Percentiles rank a stretch among this genome's conserved stretches.
Evolutionary conservation across 2,329 filamentous ascomycete species (phyloP).

Genomic region (Capronia coronata): DNA sequence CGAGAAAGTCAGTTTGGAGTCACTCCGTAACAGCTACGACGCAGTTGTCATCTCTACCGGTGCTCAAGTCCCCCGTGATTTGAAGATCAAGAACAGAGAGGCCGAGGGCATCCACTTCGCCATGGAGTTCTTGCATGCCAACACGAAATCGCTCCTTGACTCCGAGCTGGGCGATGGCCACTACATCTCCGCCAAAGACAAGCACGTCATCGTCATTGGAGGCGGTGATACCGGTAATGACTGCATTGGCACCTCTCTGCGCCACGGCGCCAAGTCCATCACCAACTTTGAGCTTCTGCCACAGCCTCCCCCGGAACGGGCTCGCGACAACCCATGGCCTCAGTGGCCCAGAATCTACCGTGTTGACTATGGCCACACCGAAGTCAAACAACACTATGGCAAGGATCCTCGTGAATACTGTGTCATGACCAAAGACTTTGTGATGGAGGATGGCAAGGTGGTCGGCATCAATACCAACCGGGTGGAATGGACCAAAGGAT

Average conservation of each 20-base stretch:
- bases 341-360: conserved; percentile 98
- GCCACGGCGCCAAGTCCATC: conserved; percentile 90
- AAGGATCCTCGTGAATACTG: conserved; percentile 95
- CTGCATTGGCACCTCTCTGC: conserved; percentile 93
- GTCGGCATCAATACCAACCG: conserved; percentile 94
- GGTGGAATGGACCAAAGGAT: conserved; percentile 90
- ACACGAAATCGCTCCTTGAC: conserved; percentile 95
- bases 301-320: conserved; percentile 84
- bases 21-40: conserved; percentile 67
- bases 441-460: conserved; percentile 83
- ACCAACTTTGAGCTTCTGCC: conserved; percentile 95
- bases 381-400: conserved; percentile 93
- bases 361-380: conserved; percentile 94
- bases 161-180: conserved; percentile 74
- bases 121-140: conserved; percentile 95
- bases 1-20: conserved; percentile 58
- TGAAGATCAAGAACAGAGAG: conserved; percentile 83
- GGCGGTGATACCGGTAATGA: conserved; percentile 97
- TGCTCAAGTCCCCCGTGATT: conserved; percentile 84
- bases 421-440: conserved; percentile 97
- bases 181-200: conserved; percentile 92
- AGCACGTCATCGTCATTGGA: conserved; percentile 93
- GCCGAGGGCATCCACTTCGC: conserved; percentile 89
- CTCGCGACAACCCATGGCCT: conserved; percentile 92
- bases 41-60: conserved; percentile 88